Base-by-base conservation (phyloP, 306 rosid species). In the Trifolium pratense region DNA sequence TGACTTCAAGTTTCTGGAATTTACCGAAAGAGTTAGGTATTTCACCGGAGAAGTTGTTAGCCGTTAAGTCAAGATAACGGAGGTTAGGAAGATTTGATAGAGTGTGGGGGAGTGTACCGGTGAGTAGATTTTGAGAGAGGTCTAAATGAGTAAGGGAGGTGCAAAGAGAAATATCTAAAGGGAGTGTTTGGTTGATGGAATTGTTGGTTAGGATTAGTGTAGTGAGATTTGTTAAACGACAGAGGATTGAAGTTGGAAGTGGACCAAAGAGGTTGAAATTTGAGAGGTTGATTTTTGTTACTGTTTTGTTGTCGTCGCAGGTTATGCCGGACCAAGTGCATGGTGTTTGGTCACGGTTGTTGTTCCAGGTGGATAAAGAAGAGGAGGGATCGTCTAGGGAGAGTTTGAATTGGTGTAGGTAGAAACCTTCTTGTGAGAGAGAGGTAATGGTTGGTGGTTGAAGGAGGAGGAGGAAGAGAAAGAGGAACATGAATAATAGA, bases 71-170 rank as follows among this genome's bases (percentile, higher is more conserved):
- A 18, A 94, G 81, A 81, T 88, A 46, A 6, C 45, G 74, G 66
- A 94, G 96, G 71, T 83, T 73, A 10, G 85, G 67, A 6, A 91
- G 80, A 46, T 69, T 78, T 2, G 96, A 8, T 0, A 94, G 58
- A 5, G 88, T 17, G 53, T 46, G 14, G 21, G 98, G 98, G 13
- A 94, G 90, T 3, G 79, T 0, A 13, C 98, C 96, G 13, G 92
- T 86, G 80, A 94, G 89, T 51, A 91, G 90, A 63, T 94, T 94
- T 81, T 94, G 91, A 12, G 95, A 48, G 63, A 94, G 90, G 86
- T 94, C 92, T 29, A 94, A 91, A 67, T 80, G 85, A 17, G 56
- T 17, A 70, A 94, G 91, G 20, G 16, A 32, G 6, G 20, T 53
- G 68, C 97, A 94, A 26, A 79, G 48, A 55, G 92, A 77, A 77